Evolutionary conservation across 1,284 basidiomycete genomes (phyloP), one percentile per base, ranked within the genome.

Genomic region (Chalciporus sp.): DNA sequence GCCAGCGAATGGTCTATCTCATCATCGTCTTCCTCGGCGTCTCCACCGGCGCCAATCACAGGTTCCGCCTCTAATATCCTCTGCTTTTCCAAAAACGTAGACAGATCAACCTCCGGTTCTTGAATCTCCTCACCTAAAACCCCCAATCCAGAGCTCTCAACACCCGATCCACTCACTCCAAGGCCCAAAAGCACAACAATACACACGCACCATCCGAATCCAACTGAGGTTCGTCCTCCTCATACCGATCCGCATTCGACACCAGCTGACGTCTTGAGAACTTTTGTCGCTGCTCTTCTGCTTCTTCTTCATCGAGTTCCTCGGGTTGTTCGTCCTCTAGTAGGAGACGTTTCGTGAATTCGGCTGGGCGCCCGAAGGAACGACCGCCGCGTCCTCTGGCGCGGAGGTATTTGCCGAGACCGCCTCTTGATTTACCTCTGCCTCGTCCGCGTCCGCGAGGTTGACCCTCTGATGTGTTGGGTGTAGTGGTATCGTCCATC

Each of bases 91-190:
- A 90, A 72, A 60, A 92, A 88, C 0, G 72, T 59, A 0, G 87
- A 81, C 3, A 91, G 62, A 69, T 92, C 88, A 9, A 91, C 79
- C 66, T 91, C 87, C 3, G 86, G 85, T 58, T 90, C 88, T 0
- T 79, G 68, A 16, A 84, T 76, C 12, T 80, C 84, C 69, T 90
- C 85, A 14, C 85, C 86, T 90, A 55, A 39, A 39, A 39, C 17
- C 37, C 17, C 37, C 23, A 39, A 20, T n/a, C 16, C 27, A 16
- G 27, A n/a, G 17, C 14, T 27, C 17, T 23, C 35, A 26, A 49
- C 42, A 10, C 8, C 19, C 35, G n/a, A 29, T 28, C 12, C 20
- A n/a, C 14, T 26, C 7, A 23, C 39, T 39, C 28, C 28, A 7
- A 17, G 14, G 8, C 14, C 26, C 12, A 20, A 19, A 31, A 26